Evolutionary conservation across 2,329 filamentous ascomycete species (phyloP).

Genomic region (Xylaria sp.): DNA sequence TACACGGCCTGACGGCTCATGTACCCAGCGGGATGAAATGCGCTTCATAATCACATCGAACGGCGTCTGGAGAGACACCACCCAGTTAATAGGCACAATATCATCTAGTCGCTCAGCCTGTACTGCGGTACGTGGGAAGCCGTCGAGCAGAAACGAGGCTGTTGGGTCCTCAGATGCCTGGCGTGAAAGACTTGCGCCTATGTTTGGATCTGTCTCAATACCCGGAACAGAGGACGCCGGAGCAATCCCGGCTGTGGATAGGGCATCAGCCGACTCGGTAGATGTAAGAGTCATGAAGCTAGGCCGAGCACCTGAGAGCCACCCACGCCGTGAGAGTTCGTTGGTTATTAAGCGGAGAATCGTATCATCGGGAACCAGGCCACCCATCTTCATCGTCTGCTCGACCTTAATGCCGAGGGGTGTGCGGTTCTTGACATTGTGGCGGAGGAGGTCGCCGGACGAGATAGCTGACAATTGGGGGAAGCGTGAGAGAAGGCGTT

Average conservation of each 20-base stretch:
- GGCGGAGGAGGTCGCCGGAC: conserved; percentile 89
- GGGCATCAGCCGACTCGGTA: conserved; percentile 51
- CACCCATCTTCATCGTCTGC: conserved; percentile 85
- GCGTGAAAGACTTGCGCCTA: conserved; percentile 51
- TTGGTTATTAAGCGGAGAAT: conserved; percentile 93
- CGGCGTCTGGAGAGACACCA: conserved; percentile 87
- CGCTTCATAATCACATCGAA: conserved; percentile 87
- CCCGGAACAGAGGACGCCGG: conserved; percentile 57
- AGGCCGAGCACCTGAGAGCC: conserved; percentile 69
- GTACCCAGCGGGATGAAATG: conserved; percentile 93
- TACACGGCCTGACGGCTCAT: conserved; percentile 88
- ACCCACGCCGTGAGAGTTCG: conserved; percentile 86
- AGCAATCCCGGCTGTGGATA: conserved; percentile 44
- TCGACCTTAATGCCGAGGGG: conserved; percentile 92
- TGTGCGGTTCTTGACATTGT: conserved; percentile 91
- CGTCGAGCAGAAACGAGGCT: conserved; percentile 94
- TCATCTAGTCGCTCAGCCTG: conserved; percentile 83
- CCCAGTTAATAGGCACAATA: conserved; percentile 94
- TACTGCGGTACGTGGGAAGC: conserved; percentile 87
- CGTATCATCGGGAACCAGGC: conserved; percentile 89
- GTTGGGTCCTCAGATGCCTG: conserved; percentile 74
- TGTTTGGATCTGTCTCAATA: conserved; percentile 53
- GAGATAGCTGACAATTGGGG: conserved; percentile 91
- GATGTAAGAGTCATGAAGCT: conserved; percentile 65
- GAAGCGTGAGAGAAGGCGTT: conserved; percentile 86